These are phyloP conservation scores for Citrus mangshanensis DNA, from an alignment of 345 rosid genomes.

Conservation along the genomic window DNA sequence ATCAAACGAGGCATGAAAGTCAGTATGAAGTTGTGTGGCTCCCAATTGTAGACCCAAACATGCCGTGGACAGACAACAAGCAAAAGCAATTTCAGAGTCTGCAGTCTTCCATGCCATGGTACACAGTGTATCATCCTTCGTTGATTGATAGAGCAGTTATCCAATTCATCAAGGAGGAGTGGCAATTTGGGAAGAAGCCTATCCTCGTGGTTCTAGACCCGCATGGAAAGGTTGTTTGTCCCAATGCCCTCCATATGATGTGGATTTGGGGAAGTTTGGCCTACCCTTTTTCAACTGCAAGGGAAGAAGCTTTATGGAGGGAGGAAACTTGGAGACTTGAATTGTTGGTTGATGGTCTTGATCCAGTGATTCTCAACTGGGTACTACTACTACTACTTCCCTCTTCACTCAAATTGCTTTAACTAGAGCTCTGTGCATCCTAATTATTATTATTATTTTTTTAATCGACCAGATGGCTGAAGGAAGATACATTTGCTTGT, in stretches of 20 bases:
- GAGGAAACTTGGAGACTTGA: constrained; percentile 60
- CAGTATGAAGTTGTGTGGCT: constrained; percentile 80
- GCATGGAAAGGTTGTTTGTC: constrained; percentile 65
- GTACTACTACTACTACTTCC: constrained; percentile 29
- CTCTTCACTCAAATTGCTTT: background rate
- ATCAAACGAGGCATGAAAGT: constrained; percentile 27
- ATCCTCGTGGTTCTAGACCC: constrained; percentile 73
- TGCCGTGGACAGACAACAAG: constrained; percentile 38
- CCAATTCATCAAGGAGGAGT: constrained; percentile 52
- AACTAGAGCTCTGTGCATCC: too few species aligned
- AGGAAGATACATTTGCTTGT: constrained; percentile 57
- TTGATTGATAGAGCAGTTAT: constrained; percentile 45
- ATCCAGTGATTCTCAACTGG: constrained; percentile 43
- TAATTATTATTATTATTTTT: too few species aligned
- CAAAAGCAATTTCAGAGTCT: constrained; percentile 46
- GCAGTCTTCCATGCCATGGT: constrained; percentile 74
- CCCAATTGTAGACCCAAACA: constrained; percentile 50
- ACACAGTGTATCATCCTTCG: constrained; percentile 55
- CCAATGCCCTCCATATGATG: constrained; percentile 81
- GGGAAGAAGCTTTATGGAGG: constrained; percentile 61
- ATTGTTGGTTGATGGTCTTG: constrained; percentile 49
- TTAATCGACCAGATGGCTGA: constrained; percentile 33
- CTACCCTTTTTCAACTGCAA: constrained; percentile 63
- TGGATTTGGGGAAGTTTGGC: constrained; percentile 79
- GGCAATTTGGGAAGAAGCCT: constrained; percentile 70